Conservation (phyloP, 202 grass and related monocot species). For the Saccharum hybrid region DNA sequence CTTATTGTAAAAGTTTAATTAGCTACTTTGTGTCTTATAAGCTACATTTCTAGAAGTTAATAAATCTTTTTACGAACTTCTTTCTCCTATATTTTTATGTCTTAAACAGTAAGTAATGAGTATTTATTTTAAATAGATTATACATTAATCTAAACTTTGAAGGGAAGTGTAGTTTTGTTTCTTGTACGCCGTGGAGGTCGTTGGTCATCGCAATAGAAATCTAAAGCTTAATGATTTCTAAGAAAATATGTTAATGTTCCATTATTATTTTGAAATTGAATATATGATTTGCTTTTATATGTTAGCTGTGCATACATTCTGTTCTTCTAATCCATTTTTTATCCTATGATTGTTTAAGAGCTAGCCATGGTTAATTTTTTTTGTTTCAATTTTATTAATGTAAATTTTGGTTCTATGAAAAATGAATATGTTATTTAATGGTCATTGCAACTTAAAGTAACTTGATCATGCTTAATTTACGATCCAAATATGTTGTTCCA, state of each 20-base stretch:
- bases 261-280: not conserved
- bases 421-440: not conserved
- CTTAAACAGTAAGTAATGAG: no score
- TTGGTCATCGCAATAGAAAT: not conserved
- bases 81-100: not conserved
- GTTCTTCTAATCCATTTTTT: not conserved
- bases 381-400: no score
- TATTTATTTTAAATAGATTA: no score
- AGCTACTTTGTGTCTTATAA: not conserved
- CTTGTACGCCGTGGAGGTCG: not conserved
- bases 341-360: not conserved
- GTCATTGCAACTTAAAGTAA: not conserved
- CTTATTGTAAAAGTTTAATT: not conserved
- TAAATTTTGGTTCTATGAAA: not conserved
- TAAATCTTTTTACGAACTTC: not conserved
- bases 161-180: not conserved
- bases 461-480: no score
- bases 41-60: not conserved
- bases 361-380: not conserved
- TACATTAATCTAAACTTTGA: not conserved
- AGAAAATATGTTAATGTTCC: not conserved
- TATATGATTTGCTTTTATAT: not conserved
- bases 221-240: not conserved
- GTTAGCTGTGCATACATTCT: not conserved
- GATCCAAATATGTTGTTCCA: no score